Percentiles rank a stretch among this genome's conserved stretches.
phyloP scores from a whole-genome alignment of 2,329 filamentous ascomycete genomes.

The Knoxdaviesia proteae region DNA sequence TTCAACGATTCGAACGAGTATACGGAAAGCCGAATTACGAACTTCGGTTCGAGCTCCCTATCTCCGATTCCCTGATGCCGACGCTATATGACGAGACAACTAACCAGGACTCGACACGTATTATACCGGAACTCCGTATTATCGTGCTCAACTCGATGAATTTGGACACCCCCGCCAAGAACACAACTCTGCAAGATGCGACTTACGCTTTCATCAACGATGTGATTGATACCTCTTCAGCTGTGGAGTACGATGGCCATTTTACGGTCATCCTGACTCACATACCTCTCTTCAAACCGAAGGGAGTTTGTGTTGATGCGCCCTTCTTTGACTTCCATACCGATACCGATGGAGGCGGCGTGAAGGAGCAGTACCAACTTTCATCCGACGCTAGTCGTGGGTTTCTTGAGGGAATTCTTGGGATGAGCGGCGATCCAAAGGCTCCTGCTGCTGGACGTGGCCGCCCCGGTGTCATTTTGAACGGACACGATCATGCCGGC shows the following conservation, averaged over 20 bases:
- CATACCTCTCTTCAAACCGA: conserved; percentile 69
- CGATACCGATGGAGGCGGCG: conserved; percentile 40
- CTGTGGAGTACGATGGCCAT: conserved; percentile 39
- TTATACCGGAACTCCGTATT: conserved; percentile 53
- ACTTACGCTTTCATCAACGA: conserved; percentile 62
- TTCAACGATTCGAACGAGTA: conserved; percentile 60
- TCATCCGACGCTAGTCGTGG: conserved; percentile 49
- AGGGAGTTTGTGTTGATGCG: conserved; percentile 63
- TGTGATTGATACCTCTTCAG: conserved; percentile 38
- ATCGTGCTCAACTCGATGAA: conserved; percentile 86
- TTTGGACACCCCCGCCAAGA: conserved; percentile 62
- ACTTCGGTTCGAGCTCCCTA: conserved; percentile 45
- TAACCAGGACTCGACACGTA: conserved; percentile 24
- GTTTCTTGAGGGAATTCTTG: conserved; percentile 70
- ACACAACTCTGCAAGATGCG: conserved; percentile 44
- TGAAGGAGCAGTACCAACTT: conserved; percentile 84
- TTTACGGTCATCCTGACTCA: conserved; percentile 82
- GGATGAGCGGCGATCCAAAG: conserved; percentile 41
- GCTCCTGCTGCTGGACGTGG: conserved; percentile 43
- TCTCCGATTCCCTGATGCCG: conserved; percentile 17
- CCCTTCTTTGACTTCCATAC: conserved; percentile 68
- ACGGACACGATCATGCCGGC: conserved; percentile 87
- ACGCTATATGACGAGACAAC: conserved; percentile 19
- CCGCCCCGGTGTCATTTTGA: conserved; percentile 59
- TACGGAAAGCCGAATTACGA: conserved; percentile 90